These are phyloP conservation scores for Clitopilus hobsonii DNA, from an alignment of 768 basidiomycete species.

Conservation along the genomic window DNA sequence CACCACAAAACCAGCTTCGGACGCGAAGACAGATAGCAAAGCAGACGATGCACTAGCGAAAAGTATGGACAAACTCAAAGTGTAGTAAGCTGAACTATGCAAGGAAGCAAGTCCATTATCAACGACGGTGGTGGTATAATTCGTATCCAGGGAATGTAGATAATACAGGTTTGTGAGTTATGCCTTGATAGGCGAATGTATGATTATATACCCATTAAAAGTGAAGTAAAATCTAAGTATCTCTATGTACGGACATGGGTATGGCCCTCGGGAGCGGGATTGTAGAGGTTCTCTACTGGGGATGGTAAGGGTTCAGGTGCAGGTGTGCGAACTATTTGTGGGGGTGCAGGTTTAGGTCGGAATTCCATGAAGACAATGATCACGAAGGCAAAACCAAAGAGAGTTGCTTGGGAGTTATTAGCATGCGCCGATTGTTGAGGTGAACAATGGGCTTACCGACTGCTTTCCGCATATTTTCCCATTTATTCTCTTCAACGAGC, in stretches of 20 bases:
- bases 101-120: not conserved
- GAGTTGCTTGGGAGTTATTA: conserved; percentile 39
- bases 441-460: conserved; percentile 48
- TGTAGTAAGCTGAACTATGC: conserved; percentile 32
- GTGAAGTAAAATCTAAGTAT: not conserved
- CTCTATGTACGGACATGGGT: conserved; percentile 25
- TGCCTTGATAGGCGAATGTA: conserved; percentile 18
- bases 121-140: not conserved
- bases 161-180: conserved; percentile 30
- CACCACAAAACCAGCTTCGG: not conserved
- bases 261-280: conserved; percentile 26
- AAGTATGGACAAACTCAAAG: conserved; percentile 53
- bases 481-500: conserved; percentile 79
- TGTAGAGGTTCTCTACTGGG: conserved; percentile 19
- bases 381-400: conserved; percentile 61
- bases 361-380: conserved; percentile 72
- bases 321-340: conserved; percentile 12
- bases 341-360: conserved; percentile 30
- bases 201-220: not conserved
- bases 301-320: not conserved
- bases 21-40: conserved; percentile 10
- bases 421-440: not conserved
- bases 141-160: not conserved
- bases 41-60: conserved; percentile 33
- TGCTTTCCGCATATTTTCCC: conserved; percentile 84